These are phyloP conservation scores for Golubevia pallescens DNA, from an alignment of 1,284 basidiomycete species.

Conservation along the genomic window DNA sequence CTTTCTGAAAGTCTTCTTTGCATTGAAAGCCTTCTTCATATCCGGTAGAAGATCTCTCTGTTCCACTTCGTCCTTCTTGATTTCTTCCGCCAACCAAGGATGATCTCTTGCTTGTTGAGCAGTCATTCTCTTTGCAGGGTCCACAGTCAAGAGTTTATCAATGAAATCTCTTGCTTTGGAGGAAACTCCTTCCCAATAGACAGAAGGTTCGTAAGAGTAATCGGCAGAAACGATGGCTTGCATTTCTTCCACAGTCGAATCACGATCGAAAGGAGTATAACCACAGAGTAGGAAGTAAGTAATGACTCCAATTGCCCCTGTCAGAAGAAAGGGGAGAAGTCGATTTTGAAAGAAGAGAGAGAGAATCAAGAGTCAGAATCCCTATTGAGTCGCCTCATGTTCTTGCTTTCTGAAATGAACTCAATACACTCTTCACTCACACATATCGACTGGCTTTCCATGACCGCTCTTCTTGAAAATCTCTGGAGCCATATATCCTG, in stretches of 20 bases:
- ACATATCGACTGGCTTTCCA: slow-evolving; percentile 92
- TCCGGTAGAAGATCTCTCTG: slow-evolving; percentile 59
- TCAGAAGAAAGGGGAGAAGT: slow-evolving; percentile 46
- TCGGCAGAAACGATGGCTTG: slow-evolving; percentile 60
- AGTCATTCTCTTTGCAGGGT: slow-evolving; percentile 42
- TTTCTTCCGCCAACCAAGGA: slow-evolving; percentile 33
- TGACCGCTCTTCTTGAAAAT: slow-evolving; percentile 97
- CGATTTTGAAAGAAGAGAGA: no score
- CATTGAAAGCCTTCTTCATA: slow-evolving; percentile 62
- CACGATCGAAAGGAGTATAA: slow-evolving; percentile 61
- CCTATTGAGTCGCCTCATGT: no score
- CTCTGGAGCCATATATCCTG: slow-evolving; percentile 94
- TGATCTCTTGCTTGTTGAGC: slow-evolving; percentile 49
- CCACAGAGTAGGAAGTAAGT: slow-evolving; percentile 62
- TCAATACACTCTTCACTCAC: no score
- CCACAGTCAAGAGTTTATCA: slow-evolving; percentile 49
- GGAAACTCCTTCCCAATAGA: slow-evolving; percentile 56
- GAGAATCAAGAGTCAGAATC: no score
- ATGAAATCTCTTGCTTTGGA: slow-evolving; percentile 55
- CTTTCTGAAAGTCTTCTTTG: slow-evolving; percentile 55
- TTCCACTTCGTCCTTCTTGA: slow-evolving; percentile 12
- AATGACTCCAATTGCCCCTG: slow-evolving; percentile 55
- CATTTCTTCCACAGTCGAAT: slow-evolving; percentile 61
- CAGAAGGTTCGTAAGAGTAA: slow-evolving; percentile 53
- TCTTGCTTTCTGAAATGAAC: no score